Conservation (phyloP, 2,329 filamentous ascomycete genomes). For the Eurotiales sp. region DNA sequence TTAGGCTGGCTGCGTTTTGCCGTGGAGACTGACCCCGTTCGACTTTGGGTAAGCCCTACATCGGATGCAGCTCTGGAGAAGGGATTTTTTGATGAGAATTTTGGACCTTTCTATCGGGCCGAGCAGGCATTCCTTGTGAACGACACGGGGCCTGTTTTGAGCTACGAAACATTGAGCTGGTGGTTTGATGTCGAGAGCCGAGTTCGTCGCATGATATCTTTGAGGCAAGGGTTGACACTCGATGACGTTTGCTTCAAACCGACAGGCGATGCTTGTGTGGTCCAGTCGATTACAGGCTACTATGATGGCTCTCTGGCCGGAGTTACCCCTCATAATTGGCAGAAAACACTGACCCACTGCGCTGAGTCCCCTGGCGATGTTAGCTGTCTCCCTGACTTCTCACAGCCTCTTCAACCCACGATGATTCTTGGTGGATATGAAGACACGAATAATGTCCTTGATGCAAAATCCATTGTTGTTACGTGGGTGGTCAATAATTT, state of each 20-base stretch:
- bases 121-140: constrained; percentile 95
- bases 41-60: constrained; percentile 92
- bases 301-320: constrained; percentile 65
- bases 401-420: constrained; percentile 79
- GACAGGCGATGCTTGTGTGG: constrained; percentile 79
- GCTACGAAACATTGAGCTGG: constrained; percentile 84
- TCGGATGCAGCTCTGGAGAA: constrained; percentile 91
- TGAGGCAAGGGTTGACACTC: constrained; percentile 64
- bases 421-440: constrained; percentile 82
- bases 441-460: constrained; percentile 58
- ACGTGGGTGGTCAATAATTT: constrained; percentile 95
- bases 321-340: constrained; percentile 67
- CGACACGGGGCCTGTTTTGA: constrained; percentile 79
- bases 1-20: constrained; percentile 84
- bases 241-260: constrained; percentile 93
- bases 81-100: constrained; percentile 85
- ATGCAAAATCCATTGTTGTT: constrained; percentile 76
- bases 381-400: constrained; percentile 80
- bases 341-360: constrained; percentile 67
- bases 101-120: constrained; percentile 92
- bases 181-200: constrained; percentile 88
- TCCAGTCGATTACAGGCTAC: constrained; percentile 90
- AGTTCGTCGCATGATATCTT: constrained; percentile 68
- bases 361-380: constrained; percentile 67
- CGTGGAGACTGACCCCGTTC: constrained; percentile 86